Base-by-base conservation (phyloP, 139 green algal genomes). In the Tetradesmus lagerheimii region DNA sequence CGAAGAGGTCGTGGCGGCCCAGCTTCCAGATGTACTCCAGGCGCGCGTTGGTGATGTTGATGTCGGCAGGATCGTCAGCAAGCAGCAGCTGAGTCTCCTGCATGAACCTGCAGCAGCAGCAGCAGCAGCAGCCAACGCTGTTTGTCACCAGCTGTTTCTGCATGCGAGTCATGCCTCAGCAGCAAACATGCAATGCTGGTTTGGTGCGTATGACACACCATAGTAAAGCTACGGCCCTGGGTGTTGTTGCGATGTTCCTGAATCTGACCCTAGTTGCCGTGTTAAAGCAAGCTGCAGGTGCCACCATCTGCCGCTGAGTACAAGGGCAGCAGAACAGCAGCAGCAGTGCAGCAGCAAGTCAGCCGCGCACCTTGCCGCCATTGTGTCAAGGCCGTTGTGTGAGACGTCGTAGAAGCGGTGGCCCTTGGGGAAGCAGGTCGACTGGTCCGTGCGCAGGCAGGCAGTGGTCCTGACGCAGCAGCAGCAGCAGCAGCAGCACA, bases 21-120 rank as follows among this genome's bases (percentile, higher is more conserved):
- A 92, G 20, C 35, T 75, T 66, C 89, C 89, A 92, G 37, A 92
- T 45, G 67, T 92, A 92, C 29, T 87, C 35, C 35, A 92, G 62
- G 25, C 83, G 37, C 9, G 29, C 5, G 75, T n/a, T 89, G 29
- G 2, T 57, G 8, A 92, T 27, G 76, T 89, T 92, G 31, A 89
- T 87, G 83, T 80, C 66, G 0, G 27, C 6, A 11, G 78, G 41
- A 29, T 84, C 79, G 57, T 89, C 89, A 23, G 66, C n/a, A 62
- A 91, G 6, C 29, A 87, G 53, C 78, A 91, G 34, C 53, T 14
- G 25, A 5, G 38, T 82, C 53, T 82, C 87, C 43, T 74, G 50
- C 57, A 87, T 53, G 34, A 91, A 67, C 53, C 86, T 85, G 47
- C 83, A 57, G 37, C 57, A 71, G 57, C 57, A 71, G 57, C 57